Base-by-base conservation (phyloP, 768 basidiomycete species). In the Sarcodon sp. region DNA sequence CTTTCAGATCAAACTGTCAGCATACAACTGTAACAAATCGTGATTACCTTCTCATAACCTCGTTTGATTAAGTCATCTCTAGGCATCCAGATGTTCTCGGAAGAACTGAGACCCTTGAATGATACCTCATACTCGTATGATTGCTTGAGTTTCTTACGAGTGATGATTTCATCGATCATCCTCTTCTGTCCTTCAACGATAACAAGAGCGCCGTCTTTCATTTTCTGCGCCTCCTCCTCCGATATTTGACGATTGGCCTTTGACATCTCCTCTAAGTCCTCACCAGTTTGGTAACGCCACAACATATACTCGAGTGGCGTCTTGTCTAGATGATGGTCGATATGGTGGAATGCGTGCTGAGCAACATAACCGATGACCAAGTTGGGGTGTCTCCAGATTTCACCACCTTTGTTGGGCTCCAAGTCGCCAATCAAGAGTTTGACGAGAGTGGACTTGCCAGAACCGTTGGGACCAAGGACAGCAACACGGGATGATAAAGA, bases 221-320 rank as follows among this genome's bases (percentile, higher is more conserved):
- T 97, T 81, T 91, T 94, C 72, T 87, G 66, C 53, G 71, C 68
- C 67, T 97, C 93, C 64, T 87, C 91, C 48, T 84, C 89, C 52
- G 77, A 71, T 65, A 97, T 87, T 67, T 83, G 74, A 55, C 90
- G 86, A 66, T 67, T 81, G 50, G 88, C 91, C 79, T 96, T 97
- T 69, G 69, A 70, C 80, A 97, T 77, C 73, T 96, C 93, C 71
- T 97, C 93, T 64, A 96, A 69, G 75, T 97, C 93, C 68, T 97
- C 93, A 66, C 93, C 93, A 50, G 93, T 97, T 78, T 97, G 93
- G 81, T 96, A 97, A 70, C 93, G 92, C 93, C 93, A 97, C 55
- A 97, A 72, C 89, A 97, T 91, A 77, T 97, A 97, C 72, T 97
- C 93, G 58, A 97, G 83, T 45, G 93, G 89, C 11, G 93, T 97